Evolutionary conservation across 2,329 filamentous ascomycete genomes (phyloP), one percentile per base, ranked within the genome.

Genomic region (Colletotrichum orbiculare): DNA sequence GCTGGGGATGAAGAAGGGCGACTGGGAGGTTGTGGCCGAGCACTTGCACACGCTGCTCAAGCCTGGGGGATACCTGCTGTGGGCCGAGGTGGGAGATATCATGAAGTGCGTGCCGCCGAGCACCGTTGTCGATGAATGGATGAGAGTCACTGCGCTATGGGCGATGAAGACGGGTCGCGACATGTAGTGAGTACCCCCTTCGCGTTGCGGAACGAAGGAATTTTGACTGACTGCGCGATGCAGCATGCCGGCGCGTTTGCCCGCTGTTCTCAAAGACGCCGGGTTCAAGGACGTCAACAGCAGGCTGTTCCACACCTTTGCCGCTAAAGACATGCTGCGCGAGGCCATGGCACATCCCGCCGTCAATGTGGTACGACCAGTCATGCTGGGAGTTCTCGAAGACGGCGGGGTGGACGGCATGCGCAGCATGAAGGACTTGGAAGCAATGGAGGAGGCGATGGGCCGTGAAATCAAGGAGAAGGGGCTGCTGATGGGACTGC

Each of bases 31-130:
- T 1, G 53, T 58, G 45, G 66, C 56, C 4, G 10, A 13, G 11
- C 67, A 71, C 13, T 17, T 68, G 13, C 45, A 39, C 8, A 56
- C 54, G 1, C 12, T 71, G 4, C 43, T 71, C 1, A 42, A 46
- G 12, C 68, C 68, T 0, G 67, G 68, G 1, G 69, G 67, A 0
- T 70, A 57, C 4, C 42, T 71, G n/a, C 47, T 67, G 2, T 71
- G 69, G 67, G 63, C 68, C 12, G 69, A 71, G 11, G 15, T 56
- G 10, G 15, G 13, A 11, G 61, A 64, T 12, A 15, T 8, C 8
- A 42, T 42, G 2, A 56, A 43, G 61, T 54, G 15, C 35, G 38
- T 41, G 5, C 64, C 64, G 6, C 55, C 60, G 3, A 67, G 60
- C 46, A 35, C 48, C 34, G 54, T 50, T 12, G 60, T 54, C 15